A percentile compares a stretch with the other conserved stretches of the same genome.
Evolutionary conservation across 2,329 filamentous ascomycete species (phyloP).

Genomic region (Verticillium alfalfae): DNA sequence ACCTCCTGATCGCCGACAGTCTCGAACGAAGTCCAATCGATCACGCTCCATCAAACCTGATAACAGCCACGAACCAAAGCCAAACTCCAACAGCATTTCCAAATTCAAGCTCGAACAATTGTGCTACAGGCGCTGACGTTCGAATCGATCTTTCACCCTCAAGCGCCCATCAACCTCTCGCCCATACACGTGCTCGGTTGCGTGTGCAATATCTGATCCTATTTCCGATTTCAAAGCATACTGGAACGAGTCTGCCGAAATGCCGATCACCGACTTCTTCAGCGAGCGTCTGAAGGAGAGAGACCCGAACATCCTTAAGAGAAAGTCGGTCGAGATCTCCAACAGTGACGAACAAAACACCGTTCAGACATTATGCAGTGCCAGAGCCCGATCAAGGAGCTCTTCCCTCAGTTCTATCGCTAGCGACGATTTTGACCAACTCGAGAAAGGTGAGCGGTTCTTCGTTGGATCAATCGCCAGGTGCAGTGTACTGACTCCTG

Average conservation of each 20-base stretch:
- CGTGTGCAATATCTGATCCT: not conserved
- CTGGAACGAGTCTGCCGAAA: not conserved
- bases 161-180: not conserved
- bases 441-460: not conserved
- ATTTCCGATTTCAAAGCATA: not conserved
- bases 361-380: not conserved
- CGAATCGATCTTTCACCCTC: not conserved
- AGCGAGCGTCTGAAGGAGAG: not conserved
- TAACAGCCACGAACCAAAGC: no score
- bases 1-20: not conserved
- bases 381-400: not conserved
- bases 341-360: not conserved
- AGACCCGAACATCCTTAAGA: not conserved
- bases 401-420: not conserved
- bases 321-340: not conserved
- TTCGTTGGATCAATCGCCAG: not conserved
- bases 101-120: no score
- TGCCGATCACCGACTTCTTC: not conserved
- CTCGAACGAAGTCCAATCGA: no score
- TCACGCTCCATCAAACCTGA: no score
- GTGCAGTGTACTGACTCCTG: not conserved
- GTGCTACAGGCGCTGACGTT: no score
- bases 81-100: no score
- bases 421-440: not conserved
- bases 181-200: no score